Evolutionary conservation across 2,329 filamentous ascomycete genomes (phyloP).

Genomic region (Spiromastix sp.): DNA sequence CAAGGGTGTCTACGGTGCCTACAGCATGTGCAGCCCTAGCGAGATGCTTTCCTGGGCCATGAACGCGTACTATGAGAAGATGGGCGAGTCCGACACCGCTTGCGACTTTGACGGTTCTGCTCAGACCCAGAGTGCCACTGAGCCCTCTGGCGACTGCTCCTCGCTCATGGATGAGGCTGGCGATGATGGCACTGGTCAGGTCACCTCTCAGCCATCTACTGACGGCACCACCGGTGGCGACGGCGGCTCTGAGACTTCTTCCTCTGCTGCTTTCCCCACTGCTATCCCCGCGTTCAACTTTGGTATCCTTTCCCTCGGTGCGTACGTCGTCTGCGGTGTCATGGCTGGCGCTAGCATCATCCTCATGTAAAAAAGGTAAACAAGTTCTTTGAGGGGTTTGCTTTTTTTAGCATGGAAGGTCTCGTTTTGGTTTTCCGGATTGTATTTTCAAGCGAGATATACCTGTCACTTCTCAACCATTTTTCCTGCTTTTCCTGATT

Average conservation of each 20-base stretch:
- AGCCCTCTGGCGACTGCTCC: slow-evolving; percentile 27
- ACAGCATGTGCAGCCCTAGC: slow-evolving; percentile 34
- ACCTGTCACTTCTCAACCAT: too few relatives aligned
- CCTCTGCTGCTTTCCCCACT: slow-evolving; percentile 21
- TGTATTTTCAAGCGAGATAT: too few relatives aligned
- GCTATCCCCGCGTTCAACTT: slow-evolving; percentile 26
- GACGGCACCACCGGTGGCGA: slow-evolving; percentile 10
- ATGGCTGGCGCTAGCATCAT: slow-evolving; percentile 38
- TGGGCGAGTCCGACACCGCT: slow-evolving; percentile 23
- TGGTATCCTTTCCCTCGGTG: slow-evolving; percentile 31
- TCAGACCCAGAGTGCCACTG: slow-evolving; percentile 23
- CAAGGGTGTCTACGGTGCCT: slow-evolving; percentile 35
- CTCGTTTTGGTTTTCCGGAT: too few relatives aligned
- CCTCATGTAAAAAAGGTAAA: slow-evolving; percentile 34
- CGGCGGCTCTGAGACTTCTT: slow-evolving; percentile 16
- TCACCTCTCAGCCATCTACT: slow-evolving; percentile 28
- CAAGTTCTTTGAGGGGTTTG: too few relatives aligned
- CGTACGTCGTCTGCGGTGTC: slow-evolving; percentile 34
- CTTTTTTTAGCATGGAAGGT: too few relatives aligned
- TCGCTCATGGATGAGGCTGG: slow-evolving; percentile 31
- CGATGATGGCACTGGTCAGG: slow-evolving; percentile 27
- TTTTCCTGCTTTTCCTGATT: too few relatives aligned
- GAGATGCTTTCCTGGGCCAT: slow-evolving; percentile 35
- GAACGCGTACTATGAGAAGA: slow-evolving; percentile 33
- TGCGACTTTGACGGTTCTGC: slow-evolving; percentile 36